Percentiles rank a stretch among this genome's conserved stretches.
Conservation (phyloP, 768 basidiomycete genomes). For the Obba rivulosa region DNA sequence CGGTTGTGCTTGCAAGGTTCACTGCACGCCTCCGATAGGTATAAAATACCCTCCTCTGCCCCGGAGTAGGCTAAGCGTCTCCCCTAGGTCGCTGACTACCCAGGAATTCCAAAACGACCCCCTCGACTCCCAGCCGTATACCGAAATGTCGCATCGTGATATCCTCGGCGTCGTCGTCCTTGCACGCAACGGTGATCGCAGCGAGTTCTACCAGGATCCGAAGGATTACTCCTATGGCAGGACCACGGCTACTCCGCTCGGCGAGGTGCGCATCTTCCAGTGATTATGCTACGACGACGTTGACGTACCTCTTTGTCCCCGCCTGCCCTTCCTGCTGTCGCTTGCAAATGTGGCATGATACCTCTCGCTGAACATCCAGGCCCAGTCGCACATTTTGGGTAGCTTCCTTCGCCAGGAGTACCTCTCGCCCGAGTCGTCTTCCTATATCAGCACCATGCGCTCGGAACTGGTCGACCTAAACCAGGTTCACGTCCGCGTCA, state of each 20-base stretch:
- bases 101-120: no score
- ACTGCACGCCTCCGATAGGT: no score
- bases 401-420: slow-evolving; percentile 57
- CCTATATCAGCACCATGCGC: slow-evolving; percentile 47
- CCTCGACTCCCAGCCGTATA: no score
- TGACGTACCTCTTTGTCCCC: not conserved
- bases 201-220: slow-evolving; percentile 67
- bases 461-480: slow-evolving; percentile 66
- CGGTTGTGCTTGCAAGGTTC: no score
- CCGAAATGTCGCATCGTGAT: slow-evolving; percentile 34
- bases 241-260: slow-evolving; percentile 71
- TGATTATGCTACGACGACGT: not conserved
- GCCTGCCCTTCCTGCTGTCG: no score
- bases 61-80: no score
- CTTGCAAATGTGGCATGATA: slow-evolving; percentile 2
- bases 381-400: slow-evolving; percentile 65
- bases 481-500: slow-evolving; percentile 72
- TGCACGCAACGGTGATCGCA: slow-evolving; percentile 75
- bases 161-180: slow-evolving; percentile 76
- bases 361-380: slow-evolving; percentile 35
- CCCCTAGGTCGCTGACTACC: no score
- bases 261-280: slow-evolving; percentile 48
- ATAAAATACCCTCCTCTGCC: no score
- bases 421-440: slow-evolving; percentile 58
- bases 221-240: slow-evolving; percentile 54